Percentiles rank a stretch among this genome's conserved stretches.
Evolutionary conservation across 2,329 filamentous ascomycete species (phyloP).

Genomic region (Stromatinia cepivora): DNA sequence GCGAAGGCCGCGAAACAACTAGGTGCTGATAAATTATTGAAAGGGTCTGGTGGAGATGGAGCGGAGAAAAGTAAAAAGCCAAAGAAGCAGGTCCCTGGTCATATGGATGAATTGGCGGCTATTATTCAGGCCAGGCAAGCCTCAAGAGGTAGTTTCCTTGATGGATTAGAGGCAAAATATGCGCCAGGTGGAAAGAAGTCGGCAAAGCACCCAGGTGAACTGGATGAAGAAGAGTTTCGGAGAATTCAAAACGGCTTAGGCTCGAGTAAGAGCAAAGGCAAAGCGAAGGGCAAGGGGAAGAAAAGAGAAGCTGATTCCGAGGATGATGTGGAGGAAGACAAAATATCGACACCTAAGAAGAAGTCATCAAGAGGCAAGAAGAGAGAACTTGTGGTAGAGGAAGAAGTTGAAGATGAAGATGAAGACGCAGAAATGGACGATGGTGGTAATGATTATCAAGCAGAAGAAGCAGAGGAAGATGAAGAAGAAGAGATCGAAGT

Average conservation of each 20-base stretch:
- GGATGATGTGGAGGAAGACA: constrained; percentile 20
- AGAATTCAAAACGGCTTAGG: neutral
- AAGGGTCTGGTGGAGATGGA: constrained; percentile 26
- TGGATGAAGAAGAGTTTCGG: constrained; percentile 62
- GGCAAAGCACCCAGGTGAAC: constrained; percentile 58
- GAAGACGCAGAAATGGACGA: constrained; percentile 12
- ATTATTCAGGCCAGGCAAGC: constrained; percentile 73
- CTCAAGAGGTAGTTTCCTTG: constrained; percentile 67
- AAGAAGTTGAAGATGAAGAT: neutral
- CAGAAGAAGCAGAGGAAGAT: constrained; percentile 13
- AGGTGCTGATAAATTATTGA: constrained; percentile 70
- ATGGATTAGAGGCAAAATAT: constrained; percentile 73
- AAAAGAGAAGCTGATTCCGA: constrained; percentile 19
- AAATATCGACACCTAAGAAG: constrained; percentile 6
- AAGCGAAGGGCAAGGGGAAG: constrained; percentile 37
- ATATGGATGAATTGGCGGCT: constrained; percentile 62
- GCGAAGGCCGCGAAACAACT: constrained; percentile 73
- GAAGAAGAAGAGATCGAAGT: constrained; percentile 13
- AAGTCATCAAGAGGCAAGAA: constrained; percentile 10
- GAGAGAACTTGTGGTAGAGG: constrained; percentile 6
- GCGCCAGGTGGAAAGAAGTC: constrained; percentile 50
- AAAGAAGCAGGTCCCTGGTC: constrained; percentile 43
- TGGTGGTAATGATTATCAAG: neutral
- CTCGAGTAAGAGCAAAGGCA: constrained; percentile 1
- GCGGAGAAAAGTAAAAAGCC: constrained; percentile 50